Evolutionary conservation across 257 asterid species (phyloP).

Genomic region (Cordia subcordata): DNA sequence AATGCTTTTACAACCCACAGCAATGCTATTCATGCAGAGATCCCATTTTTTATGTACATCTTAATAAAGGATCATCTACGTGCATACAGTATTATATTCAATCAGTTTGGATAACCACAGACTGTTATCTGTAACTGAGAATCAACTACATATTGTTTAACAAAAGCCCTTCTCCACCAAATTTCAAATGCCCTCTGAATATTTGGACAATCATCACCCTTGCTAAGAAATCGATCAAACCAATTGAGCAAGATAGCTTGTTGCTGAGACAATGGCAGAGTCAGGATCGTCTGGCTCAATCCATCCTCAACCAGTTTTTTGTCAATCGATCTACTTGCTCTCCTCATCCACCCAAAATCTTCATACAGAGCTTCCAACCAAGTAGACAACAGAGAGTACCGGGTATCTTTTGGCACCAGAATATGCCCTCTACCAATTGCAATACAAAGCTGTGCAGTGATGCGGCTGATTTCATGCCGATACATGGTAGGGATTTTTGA

Average conservation of each 20-base stretch:
- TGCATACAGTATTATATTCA: background rate
- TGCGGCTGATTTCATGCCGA: slow-evolving; percentile 78
- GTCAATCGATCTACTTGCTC: slow-evolving; percentile 63
- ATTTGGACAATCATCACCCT: slow-evolving; percentile 92
- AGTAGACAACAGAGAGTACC: slow-evolving; percentile 55
- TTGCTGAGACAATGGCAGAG: slow-evolving; percentile 74
- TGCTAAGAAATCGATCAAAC: slow-evolving; percentile 79
- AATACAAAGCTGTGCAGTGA: slow-evolving; percentile 79
- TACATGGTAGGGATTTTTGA: slow-evolving; percentile 77
- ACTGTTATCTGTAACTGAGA: slow-evolving; percentile 63
- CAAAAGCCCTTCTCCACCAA: slow-evolving; percentile 96
- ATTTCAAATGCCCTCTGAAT: slow-evolving; percentile 80
- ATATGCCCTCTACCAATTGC: slow-evolving; percentile 78
- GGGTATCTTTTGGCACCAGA: slow-evolving; percentile 60
- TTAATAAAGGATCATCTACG: background rate
- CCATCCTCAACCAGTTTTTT: slow-evolving; percentile 78
- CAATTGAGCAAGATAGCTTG: slow-evolving; percentile 61
- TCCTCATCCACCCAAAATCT: slow-evolving; percentile 87
- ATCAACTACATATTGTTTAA: slow-evolving; percentile 49
- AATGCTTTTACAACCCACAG: too few relatives aligned
- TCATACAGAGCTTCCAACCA: slow-evolving; percentile 91
- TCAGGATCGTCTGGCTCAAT: slow-evolving; percentile 66
- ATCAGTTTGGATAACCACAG: slow-evolving; percentile 49
- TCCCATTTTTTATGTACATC: background rate
- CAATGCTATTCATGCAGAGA: background rate